Base-by-base conservation (phyloP, 2,329 filamentous ascomycete genomes). In the Aspergillus ochraceoroseus region DNA sequence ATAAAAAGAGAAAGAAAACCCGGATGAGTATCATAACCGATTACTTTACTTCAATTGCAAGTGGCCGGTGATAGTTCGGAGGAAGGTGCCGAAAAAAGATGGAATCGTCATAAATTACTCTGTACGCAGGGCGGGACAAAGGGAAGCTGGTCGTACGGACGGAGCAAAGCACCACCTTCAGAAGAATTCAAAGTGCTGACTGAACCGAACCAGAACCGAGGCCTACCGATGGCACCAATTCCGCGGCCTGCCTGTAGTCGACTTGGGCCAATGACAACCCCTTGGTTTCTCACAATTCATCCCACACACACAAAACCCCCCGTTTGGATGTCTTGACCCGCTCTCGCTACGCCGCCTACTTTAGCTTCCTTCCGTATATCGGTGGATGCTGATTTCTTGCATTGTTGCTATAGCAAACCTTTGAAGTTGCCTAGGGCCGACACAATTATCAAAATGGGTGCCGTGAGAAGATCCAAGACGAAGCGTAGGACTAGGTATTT, bases 391-490 rank as follows among this genome's bases (percentile, higher is more conserved):
- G 57, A 34, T 25, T 56, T 15, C 31, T 33, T 39, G 26, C 23
- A 27, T 15, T 20, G 30, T 12, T 36, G 33, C 23, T 23, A 7
- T 29, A 17, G 9, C 31, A 19, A 38, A 15, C 11, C n/a, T 38
- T 14, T 14, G 28, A 28, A 22, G 28, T 30, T 51, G 41, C 49
- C 44, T 38, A 47, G 40, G 38, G 46, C 41, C 49, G 48, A 43
- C 45, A 43, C 45, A 38, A 39, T 44, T 44, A 47, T 38, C 47
- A 73, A 55, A 44, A 88, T 88, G 84, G 84, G 83, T 31, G 76
- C 85, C 46, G 70, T 74, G 25, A 63, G 70, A n/a, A 73, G 80
- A 48, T 80, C 78, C 41, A 89, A 89, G 68, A 89, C 83, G 3
- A 78, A 85, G 65, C 76, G 83, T 49, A 78, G 80, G 58, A 80